phyloP scores from a whole-genome alignment of 192 early-diverging fungal genomes.

The Mortierella alpina region DNA sequence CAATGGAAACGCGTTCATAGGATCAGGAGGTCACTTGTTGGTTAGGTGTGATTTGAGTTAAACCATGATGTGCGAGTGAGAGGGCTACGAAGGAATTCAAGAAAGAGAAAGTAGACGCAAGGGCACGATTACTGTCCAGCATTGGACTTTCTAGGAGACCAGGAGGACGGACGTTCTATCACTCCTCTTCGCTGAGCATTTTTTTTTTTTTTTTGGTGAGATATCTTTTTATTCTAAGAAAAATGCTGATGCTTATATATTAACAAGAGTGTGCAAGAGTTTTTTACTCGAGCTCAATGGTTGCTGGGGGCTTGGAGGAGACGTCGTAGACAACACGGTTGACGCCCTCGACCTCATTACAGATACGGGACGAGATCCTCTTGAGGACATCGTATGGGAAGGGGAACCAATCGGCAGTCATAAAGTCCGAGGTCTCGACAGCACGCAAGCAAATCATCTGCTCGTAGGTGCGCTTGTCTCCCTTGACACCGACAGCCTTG shows the following conservation, averaged over 20 bases:
- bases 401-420: constrained; percentile 97
- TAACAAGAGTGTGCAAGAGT: not conserved
- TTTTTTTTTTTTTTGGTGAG: not conserved
- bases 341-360: constrained; percentile 98
- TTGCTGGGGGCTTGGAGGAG: constrained; percentile 97
- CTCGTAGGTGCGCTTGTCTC: constrained; percentile 98
- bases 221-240: not conserved
- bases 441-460: constrained; percentile 98
- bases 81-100: too few species aligned
- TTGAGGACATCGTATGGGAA: constrained; percentile 92
- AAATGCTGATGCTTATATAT: not conserved
- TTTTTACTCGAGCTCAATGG: constrained; percentile 96
- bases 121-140: too few species aligned
- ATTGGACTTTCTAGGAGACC: too few species aligned
- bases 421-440: constrained; percentile 96
- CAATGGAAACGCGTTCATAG: not conserved
- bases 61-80: too few species aligned
- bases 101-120: too few species aligned
- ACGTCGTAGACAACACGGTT: constrained; percentile 98
- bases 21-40: not conserved
- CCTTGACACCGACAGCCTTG: constrained; percentile 98
- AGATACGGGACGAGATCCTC: constrained; percentile 93
- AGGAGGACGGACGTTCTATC: too few species aligned
- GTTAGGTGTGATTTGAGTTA: not conserved
- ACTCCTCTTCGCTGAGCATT: too few species aligned